Percentiles rank a stretch among this genome's conserved stretches.
phyloP scores from a whole-genome alignment of 495 filamentous ascomycete genomes.

The Pseudomonodictys pantanalensis region DNA sequence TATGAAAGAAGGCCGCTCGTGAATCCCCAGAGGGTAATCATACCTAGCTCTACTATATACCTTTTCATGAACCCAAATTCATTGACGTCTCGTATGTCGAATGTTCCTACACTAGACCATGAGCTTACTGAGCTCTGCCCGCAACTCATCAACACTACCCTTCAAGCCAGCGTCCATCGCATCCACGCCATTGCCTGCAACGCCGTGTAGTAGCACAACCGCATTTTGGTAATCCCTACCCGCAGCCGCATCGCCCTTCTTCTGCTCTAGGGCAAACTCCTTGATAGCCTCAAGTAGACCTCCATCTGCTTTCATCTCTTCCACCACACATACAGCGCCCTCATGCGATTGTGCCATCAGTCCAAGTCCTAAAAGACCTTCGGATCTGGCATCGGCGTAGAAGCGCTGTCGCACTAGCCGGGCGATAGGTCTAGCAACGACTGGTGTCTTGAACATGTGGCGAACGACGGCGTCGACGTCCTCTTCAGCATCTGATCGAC shows the following conservation, averaged over 20 bases:
- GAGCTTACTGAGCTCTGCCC: constrained; percentile 8
- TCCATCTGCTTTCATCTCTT: constrained; percentile 18
- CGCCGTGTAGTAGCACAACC: constrained; percentile 24
- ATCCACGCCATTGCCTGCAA: constrained; percentile 19
- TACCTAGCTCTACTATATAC: not conserved
- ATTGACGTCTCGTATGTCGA: not conserved
- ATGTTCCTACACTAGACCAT: not conserved
- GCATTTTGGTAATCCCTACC: constrained; percentile 28
- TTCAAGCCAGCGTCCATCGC: constrained; percentile 15
- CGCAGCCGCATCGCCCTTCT: not conserved
- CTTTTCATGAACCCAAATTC: too few relatives aligned
- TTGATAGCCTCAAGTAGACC: constrained; percentile 20
- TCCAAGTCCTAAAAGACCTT: constrained; percentile 30
- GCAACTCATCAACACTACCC: constrained; percentile 7
- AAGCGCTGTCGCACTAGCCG: constrained; percentile 29
- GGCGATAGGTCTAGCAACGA: constrained; percentile 23
- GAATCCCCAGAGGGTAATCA: too few relatives aligned
- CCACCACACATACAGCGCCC: constrained; percentile 20
- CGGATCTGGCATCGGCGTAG: constrained; percentile 29
- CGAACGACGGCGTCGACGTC: constrained; percentile 3
- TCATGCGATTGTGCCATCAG: constrained; percentile 24
- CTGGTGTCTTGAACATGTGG: constrained; percentile 19
- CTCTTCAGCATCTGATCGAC: constrained; percentile 2
- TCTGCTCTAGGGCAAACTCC: constrained; percentile 19
- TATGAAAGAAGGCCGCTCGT: too few relatives aligned